Conservation (phyloP, 331 rosid species). For the Phaseolus coccineus region DNA sequence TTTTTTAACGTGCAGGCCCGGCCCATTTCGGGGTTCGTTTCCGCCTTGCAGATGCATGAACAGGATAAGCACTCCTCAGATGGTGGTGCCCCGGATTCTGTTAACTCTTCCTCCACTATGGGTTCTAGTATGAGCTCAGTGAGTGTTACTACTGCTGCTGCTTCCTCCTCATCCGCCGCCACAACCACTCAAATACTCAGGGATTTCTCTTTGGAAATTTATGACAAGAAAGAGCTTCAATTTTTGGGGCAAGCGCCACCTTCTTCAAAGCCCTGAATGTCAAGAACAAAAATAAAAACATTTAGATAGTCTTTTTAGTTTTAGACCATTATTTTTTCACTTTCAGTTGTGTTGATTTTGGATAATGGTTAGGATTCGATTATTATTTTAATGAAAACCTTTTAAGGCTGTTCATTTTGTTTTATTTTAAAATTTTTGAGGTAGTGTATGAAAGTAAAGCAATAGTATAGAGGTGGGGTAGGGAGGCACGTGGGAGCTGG, state of each 20-base stretch:
- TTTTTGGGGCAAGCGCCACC: slow-evolving; percentile 63
- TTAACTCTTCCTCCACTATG: slow-evolving; percentile 50
- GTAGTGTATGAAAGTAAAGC: not conserved
- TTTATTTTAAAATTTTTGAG: not conserved
- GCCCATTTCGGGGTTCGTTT: slow-evolving; percentile 72
- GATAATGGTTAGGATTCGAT: not conserved
- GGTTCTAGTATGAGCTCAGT: slow-evolving; percentile 52
- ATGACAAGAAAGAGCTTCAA: slow-evolving; percentile 77
- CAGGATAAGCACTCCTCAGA: slow-evolving; percentile 37
- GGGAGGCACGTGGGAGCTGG: no score
- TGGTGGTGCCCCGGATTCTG: slow-evolving; percentile 32
- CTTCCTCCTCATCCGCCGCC: slow-evolving; percentile 33
- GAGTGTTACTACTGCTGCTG: slow-evolving; percentile 29
- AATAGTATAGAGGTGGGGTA: no score
- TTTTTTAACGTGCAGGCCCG: slow-evolving; percentile 60
- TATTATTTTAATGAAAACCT: not conserved
- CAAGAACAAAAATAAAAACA: not conserved
- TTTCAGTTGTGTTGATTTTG: not conserved
- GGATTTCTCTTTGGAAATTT: slow-evolving; percentile 74
- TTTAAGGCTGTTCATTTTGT: not conserved
- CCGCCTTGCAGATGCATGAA: slow-evolving; percentile 53
- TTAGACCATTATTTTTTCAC: no score
- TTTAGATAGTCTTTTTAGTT: not conserved
- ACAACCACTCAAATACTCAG: slow-evolving; percentile 64
- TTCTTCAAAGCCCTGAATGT: slow-evolving; percentile 51